A percentile compares a stretch with the other conserved stretches of the same genome.
Evolutionary conservation across 2,329 filamentous ascomycete genomes (phyloP).

Genomic region (Calonectria henricotiae): DNA sequence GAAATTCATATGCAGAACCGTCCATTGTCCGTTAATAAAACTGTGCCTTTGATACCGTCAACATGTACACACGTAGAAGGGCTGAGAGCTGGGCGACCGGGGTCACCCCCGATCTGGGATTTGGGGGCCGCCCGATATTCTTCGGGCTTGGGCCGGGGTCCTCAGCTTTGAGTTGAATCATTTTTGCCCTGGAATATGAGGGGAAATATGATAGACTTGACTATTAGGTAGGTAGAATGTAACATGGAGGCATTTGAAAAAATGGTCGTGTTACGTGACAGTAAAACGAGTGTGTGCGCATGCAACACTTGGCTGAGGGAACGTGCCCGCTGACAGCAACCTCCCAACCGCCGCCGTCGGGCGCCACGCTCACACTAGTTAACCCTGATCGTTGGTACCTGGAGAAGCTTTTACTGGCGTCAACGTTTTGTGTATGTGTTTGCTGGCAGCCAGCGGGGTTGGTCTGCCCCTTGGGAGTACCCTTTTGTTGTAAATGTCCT

Average conservation of each 20-base stretch:
- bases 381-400: slow-evolving; percentile 30
- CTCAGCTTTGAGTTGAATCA: slow-evolving; percentile 18
- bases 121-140: slow-evolving; percentile 28
- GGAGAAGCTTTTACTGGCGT: slow-evolving; percentile 18
- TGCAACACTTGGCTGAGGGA: slow-evolving; percentile 19
- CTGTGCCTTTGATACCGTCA: slow-evolving; percentile 46
- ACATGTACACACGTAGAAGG: slow-evolving; percentile 39
- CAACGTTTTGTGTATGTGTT: background rate
- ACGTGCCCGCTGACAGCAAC: slow-evolving; percentile 30
- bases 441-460: slow-evolving; percentile 25
- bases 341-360: slow-evolving; percentile 20
- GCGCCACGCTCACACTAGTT: slow-evolving; percentile 11
- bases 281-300: slow-evolving; percentile 9
- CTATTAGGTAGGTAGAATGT: slow-evolving; percentile 25
- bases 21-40: slow-evolving; percentile 41
- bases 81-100: slow-evolving; percentile 42
- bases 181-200: background rate
- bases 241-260: slow-evolving; percentile 17
- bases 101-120: slow-evolving; percentile 33
- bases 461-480: slow-evolving; percentile 13
- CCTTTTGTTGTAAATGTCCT: background rate
- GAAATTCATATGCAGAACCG: slow-evolving; percentile 40
- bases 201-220: slow-evolving; percentile 36
- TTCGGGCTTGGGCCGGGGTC: slow-evolving; percentile 29
- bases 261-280: slow-evolving; percentile 16